phyloP scores from a whole-genome alignment of 108 stramenopile species.

The Mediolabrus comicus region DNA sequence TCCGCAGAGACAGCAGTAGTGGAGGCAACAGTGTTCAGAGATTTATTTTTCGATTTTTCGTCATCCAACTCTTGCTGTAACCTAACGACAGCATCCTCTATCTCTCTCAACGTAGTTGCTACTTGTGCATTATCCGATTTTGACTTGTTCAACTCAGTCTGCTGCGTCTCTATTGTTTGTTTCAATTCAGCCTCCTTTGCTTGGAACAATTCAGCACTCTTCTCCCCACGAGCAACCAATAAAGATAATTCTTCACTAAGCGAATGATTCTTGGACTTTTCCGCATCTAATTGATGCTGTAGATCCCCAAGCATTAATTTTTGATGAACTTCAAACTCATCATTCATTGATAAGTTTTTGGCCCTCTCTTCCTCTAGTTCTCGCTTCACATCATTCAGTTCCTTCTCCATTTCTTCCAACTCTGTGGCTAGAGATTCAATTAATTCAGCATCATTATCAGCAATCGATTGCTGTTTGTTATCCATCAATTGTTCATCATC shows the following conservation, averaged over 20 bases:
- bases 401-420: constrained; percentile 15
- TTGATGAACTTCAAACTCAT: not conserved
- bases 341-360: not conserved
- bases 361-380: not conserved
- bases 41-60: not conserved
- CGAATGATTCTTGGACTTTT: not conserved
- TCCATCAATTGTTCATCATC: not conserved
- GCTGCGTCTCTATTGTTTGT: not conserved
- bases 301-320: not conserved
- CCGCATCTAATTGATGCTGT: not conserved
- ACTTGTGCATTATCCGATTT: not conserved
- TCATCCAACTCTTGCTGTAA: not conserved
- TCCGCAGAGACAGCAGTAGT: not conserved
- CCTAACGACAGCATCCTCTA: not conserved
- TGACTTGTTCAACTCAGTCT: not conserved
- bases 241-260: not conserved
- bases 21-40: not conserved
- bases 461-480: not conserved
- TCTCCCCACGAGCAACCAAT: not conserved
- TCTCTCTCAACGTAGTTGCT: not conserved
- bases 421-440: constrained; percentile 34
- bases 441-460: constrained; percentile 17
- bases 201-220: not conserved
- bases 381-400: not conserved
- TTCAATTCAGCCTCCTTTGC: not conserved